Percentiles rank a stretch among this genome's conserved stretches.
Evolutionary conservation across 139 green algal genomes (phyloP).

Genomic region (Picocystis salinarum): DNA sequence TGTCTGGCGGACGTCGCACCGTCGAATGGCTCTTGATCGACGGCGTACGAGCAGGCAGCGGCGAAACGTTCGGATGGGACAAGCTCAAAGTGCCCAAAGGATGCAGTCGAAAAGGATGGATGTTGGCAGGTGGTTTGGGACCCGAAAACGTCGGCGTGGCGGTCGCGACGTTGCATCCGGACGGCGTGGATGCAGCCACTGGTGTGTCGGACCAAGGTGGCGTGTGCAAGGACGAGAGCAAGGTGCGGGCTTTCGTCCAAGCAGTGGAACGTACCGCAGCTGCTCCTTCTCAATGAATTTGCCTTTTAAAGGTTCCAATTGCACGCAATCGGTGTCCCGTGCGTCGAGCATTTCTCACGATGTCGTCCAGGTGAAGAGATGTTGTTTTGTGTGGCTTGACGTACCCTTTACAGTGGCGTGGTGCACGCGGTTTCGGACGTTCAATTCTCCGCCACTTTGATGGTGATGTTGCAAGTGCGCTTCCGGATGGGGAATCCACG

Average conservation of each 20-base stretch:
- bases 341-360: too few relatives aligned
- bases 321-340: too few relatives aligned
- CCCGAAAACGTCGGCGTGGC: slow-evolving; percentile 47
- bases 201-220: slow-evolving; percentile 45
- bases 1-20: not conserved
- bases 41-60: slow-evolving; percentile 43
- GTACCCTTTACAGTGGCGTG: too few relatives aligned
- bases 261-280: too few relatives aligned
- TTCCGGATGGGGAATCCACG: slow-evolving; percentile 15
- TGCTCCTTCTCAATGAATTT: too few relatives aligned
- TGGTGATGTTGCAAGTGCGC: slow-evolving; percentile 9
- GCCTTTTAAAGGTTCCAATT: too few relatives aligned
- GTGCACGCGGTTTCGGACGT: too few relatives aligned
- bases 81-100: slow-evolving; percentile 15
- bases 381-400: too few relatives aligned
- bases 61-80: slow-evolving; percentile 38
- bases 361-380: too few relatives aligned
- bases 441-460: slow-evolving; percentile 13
- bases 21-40: slow-evolving; percentile 58
- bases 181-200: slow-evolving; percentile 59
- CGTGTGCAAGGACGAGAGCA: slow-evolving; percentile 22
- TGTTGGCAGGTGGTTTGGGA: slow-evolving; percentile 49
- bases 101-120: slow-evolving; percentile 30
- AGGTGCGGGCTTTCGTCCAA: slow-evolving; percentile 19
- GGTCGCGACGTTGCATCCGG: slow-evolving; percentile 23